Conservation (phyloP, 495 filamentous ascomycete species). For the Neurospora tetraspora region DNA sequence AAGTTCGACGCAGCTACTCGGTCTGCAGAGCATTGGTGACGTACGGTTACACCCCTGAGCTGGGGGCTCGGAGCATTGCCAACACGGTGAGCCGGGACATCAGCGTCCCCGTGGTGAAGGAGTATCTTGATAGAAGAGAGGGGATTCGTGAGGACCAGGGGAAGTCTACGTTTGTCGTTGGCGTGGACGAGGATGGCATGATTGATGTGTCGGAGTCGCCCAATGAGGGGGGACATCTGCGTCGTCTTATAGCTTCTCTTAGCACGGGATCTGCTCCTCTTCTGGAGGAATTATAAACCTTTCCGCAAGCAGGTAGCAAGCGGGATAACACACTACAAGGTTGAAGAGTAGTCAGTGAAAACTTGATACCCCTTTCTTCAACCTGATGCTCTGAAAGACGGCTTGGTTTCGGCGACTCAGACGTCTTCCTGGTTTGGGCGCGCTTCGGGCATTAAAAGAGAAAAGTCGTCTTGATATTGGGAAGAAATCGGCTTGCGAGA, state of each 20-base stretch:
- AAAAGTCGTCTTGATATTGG: background rate
- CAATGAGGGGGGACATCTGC: background rate
- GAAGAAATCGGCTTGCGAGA: background rate
- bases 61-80: slow-evolving; percentile 30
- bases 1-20: slow-evolving; percentile 4
- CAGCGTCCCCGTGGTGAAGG: background rate
- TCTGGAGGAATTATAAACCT: too few species aligned
- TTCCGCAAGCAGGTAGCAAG: too few species aligned
- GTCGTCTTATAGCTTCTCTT: too few species aligned
- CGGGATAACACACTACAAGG: too few species aligned
- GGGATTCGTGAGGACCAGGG: background rate
- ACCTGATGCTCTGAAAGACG: too few species aligned
- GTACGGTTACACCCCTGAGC: background rate
- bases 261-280: too few species aligned
- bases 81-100: slow-evolving; percentile 3
- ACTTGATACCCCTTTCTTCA: too few species aligned
- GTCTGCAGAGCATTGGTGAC: too few species aligned
- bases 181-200: background rate
- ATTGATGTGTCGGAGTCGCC: background rate
- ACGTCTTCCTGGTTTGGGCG: too few species aligned
- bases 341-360: too few species aligned
- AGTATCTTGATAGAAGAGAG: background rate
- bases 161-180: background rate
- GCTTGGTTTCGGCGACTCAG: too few species aligned
- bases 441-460: too few species aligned